Evolutionary conservation across 2,329 filamentous ascomycete genomes (phyloP).

Genomic region (Sporothrix phasma): DNA sequence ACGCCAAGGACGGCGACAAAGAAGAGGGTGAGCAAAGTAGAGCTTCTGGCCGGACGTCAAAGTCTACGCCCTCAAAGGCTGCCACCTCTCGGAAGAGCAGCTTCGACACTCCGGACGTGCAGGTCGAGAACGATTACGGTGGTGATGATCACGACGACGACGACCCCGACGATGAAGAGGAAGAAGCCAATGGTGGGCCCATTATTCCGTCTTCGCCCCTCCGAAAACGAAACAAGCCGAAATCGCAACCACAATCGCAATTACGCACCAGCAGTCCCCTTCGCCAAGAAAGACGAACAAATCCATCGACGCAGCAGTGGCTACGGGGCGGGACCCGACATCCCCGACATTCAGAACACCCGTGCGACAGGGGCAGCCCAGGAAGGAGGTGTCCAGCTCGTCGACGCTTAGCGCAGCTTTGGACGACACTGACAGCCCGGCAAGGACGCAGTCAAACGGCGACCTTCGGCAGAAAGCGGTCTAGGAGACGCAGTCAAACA

Average conservation of each 20-base stretch:
- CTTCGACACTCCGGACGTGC: neutral
- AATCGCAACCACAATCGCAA: neutral
- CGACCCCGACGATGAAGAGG: neutral
- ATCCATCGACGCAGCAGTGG: neutral
- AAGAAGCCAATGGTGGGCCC: neutral
- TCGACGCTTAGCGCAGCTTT: neutral
- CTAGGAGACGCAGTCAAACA: too few species aligned
- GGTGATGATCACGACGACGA: neutral
- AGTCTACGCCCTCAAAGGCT: neutral
- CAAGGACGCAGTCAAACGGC: neutral
- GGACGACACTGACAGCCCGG: neutral
- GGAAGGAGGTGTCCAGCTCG: neutral
- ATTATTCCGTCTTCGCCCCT: neutral
- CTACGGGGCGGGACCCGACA: neutral
- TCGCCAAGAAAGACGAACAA: neutral
- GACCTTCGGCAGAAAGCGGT: neutral
- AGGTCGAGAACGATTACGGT: neutral
- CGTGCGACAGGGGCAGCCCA: slow-evolving; percentile 3
- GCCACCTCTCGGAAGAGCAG: neutral
- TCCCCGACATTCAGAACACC: neutral
- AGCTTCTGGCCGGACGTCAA: neutral
- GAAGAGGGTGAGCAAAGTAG: neutral
- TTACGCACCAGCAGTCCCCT: neutral
- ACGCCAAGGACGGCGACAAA: neutral
- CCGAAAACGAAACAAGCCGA: neutral